These are phyloP conservation scores for Paramecium sonneborni DNA, from an alignment of 73 alveolate genomes.

Conservation along the genomic window DNA sequence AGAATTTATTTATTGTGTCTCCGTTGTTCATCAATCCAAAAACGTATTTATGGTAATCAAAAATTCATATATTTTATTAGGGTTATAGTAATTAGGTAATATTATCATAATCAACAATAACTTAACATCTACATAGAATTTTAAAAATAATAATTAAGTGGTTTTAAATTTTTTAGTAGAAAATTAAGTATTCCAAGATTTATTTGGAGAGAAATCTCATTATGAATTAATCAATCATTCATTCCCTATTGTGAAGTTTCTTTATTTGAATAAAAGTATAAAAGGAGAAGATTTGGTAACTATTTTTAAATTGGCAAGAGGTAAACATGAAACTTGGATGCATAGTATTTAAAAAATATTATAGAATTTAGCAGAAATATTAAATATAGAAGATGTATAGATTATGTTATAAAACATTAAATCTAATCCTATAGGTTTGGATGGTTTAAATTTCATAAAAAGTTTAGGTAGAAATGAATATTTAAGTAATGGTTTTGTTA, in stretches of 20 bases:
- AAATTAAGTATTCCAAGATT: background rate
- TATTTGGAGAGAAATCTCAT: constrained; percentile 51
- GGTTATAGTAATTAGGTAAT: background rate
- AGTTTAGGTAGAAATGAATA: background rate
- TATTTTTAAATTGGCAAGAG: background rate
- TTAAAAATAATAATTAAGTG: background rate
- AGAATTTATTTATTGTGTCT: background rate
- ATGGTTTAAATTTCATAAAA: background rate
- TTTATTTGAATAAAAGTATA: background rate
- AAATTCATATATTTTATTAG: background rate
- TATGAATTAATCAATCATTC: constrained; percentile 10
- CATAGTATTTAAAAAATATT: background rate
- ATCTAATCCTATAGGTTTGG: background rate
- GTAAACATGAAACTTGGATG: constrained; percentile 46
- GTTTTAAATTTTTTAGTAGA: background rate
- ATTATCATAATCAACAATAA: background rate
- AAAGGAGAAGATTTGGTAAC: background rate
- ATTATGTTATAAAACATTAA: background rate
- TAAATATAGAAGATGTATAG: background rate
- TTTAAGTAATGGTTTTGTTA: background rate
- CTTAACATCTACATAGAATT: background rate
- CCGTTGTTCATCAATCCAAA: background rate
- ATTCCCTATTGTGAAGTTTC: background rate
- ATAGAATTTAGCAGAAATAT: constrained; percentile 32
- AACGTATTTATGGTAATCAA: constrained; percentile 22